Conservation (phyloP, 192 early-diverging fungal species). For the Chytriomyces confervae region DNA sequence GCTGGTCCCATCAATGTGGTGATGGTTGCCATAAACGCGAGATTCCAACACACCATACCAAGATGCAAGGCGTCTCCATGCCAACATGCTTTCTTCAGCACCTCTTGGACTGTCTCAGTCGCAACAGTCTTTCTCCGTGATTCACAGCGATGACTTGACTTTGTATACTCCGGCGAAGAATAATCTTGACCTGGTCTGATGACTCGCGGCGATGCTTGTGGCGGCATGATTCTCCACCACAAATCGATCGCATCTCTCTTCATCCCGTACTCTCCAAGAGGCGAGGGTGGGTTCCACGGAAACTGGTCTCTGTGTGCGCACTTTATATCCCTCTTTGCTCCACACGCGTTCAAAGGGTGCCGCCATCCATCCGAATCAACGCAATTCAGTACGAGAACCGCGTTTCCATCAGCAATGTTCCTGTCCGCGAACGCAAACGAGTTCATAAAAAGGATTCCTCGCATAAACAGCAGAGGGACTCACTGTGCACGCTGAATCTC, state of each 20-base stretch:
- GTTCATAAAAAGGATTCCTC: neutral
- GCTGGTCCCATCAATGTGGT: no score
- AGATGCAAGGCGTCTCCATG: no score
- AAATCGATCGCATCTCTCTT: constrained; percentile 37
- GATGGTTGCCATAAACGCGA: no score
- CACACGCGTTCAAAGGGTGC: constrained; percentile 22
- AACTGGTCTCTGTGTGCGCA: constrained; percentile 45
- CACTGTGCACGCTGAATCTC: constrained; percentile 27
- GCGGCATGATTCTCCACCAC: constrained; percentile 41
- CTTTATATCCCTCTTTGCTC: constrained; percentile 40
- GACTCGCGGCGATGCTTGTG: no score
- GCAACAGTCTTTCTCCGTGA: no score
- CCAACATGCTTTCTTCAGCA: no score
- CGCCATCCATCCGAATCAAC: constrained; percentile 39
- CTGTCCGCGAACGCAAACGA: neutral
- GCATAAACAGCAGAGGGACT: neutral
- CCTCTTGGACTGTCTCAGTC: no score
- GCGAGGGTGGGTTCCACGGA: constrained; percentile 39
- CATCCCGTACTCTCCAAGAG: constrained; percentile 40
- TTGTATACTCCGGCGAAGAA: no score
- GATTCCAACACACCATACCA: no score
- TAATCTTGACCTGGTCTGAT: no score
- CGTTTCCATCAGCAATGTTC: constrained; percentile 32
- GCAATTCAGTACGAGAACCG: constrained; percentile 33
- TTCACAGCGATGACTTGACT: no score